Conservation (phyloP, 2,329 filamentous ascomycete species). For the Chaetothyriales sp. region DNA sequence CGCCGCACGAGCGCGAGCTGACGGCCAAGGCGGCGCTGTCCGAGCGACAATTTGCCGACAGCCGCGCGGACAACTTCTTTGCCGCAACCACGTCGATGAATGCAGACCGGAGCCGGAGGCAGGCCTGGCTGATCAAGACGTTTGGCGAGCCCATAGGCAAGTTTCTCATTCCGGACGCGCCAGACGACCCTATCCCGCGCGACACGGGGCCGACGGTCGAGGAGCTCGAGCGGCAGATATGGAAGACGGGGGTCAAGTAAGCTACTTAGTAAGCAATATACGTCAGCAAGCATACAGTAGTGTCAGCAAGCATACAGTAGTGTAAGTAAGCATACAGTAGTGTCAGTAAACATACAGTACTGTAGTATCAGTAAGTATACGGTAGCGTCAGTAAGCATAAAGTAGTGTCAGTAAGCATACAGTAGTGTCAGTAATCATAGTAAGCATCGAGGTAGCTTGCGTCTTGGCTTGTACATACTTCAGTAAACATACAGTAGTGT, state of each 20-base stretch:
- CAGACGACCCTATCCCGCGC: background rate
- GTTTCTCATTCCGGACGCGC: slow-evolving; percentile 17
- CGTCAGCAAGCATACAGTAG: background rate
- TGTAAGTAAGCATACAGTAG: too few species aligned
- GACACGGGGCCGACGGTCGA: background rate
- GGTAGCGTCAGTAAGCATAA: too few species aligned
- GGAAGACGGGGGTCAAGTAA: slow-evolving; percentile 10
- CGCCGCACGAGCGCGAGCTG: slow-evolving; percentile 34
- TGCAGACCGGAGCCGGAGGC: slow-evolving; percentile 14
- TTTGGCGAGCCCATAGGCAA: slow-evolving; percentile 18
- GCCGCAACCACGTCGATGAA: slow-evolving; percentile 16
- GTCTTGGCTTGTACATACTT: too few species aligned
- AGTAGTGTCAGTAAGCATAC: too few species aligned
- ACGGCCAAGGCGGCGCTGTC: slow-evolving; percentile 22
- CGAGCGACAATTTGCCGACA: slow-evolving; percentile 15
- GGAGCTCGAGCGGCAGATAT: slow-evolving; percentile 16
- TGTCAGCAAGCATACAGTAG: too few species aligned
- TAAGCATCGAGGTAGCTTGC: too few species aligned
- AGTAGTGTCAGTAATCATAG: too few species aligned
- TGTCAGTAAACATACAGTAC: too few species aligned
- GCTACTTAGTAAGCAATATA: too few species aligned
- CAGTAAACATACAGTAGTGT: too few species aligned
- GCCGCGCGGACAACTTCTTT: slow-evolving; percentile 16
- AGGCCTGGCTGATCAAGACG: slow-evolving; percentile 13
- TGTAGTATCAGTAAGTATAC: too few species aligned